These are phyloP conservation scores for Scenedesmus sp. DNA, from an alignment of 163 green algal genomes.

Conservation along the genomic window DNA sequence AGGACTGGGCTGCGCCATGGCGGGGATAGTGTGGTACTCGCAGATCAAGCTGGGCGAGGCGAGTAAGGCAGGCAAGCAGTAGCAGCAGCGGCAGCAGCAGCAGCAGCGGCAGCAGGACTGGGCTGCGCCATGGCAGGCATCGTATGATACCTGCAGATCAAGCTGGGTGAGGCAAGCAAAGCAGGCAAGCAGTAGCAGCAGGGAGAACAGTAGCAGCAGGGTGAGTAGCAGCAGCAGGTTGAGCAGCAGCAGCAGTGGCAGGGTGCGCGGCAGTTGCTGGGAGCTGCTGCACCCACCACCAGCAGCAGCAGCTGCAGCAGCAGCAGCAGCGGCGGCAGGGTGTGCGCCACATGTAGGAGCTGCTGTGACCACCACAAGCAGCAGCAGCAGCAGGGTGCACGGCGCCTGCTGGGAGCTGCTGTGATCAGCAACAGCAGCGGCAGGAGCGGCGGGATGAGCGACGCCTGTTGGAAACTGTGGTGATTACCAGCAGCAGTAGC, in stretches of 20 bases:
- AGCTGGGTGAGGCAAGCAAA: constrained; percentile 34
- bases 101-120: constrained; percentile 13
- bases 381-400: neutral
- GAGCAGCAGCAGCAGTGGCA: neutral
- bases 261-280: neutral
- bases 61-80: neutral
- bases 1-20: constrained; percentile 34
- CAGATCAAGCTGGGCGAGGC: constrained; percentile 44
- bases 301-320: neutral
- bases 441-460: neutral
- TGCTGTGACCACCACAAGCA: neutral
- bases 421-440: neutral
- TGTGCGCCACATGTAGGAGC: neutral
- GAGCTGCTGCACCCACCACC: neutral
- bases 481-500: neutral
- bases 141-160: constrained; percentile 47
- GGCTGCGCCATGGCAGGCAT: constrained; percentile 35
- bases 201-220: neutral
- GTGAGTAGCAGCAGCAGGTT: neutral
- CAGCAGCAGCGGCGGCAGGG: constrained; percentile 5
- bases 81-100: constrained; percentile 5
- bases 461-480: neutral
- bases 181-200: constrained; percentile 13
- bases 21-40: constrained; percentile 46
- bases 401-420: neutral